A percentile compares a stretch with the other conserved stretches of the same genome.
Conservation (phyloP, 768 basidiomycete genomes). For the Dioszegia crocea region DNA sequence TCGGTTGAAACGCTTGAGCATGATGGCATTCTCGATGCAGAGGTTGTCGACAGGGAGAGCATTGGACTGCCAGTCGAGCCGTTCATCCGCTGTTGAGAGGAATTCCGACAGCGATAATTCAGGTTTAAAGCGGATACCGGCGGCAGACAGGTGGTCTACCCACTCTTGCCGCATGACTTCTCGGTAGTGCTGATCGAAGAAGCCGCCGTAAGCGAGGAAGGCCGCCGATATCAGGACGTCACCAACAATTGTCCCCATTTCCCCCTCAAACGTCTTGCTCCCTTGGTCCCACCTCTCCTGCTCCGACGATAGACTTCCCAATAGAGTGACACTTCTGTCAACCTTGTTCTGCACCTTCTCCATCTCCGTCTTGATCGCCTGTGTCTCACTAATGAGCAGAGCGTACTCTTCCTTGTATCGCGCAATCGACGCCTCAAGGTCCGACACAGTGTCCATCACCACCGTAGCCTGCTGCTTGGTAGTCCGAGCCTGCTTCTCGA, state of each 20-base stretch:
- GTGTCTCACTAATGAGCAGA: conserved; percentile 88
- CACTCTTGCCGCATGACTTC: conserved; percentile 64
- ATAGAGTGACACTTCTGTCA: conserved; percentile 89
- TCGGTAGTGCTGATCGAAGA: conserved; percentile 97
- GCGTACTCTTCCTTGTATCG: conserved; percentile 98
- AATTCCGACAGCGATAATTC: conserved; percentile 93
- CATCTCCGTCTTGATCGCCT: conserved; percentile 97
- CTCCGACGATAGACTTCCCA: conserved; percentile 92
- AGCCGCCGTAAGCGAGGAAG: conserved; percentile 94
- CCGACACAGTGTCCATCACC: conserved; percentile 85
- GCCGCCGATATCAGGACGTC: conserved; percentile 93
- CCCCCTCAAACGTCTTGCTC: conserved; percentile 89
- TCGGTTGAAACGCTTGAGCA: conserved; percentile 95
- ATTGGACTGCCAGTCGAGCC: conserved; percentile 91
- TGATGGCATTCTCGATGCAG: conserved; percentile 98
- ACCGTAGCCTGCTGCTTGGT: conserved; percentile 88
- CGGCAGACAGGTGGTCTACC: conserved; percentile 80
- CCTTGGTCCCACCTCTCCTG: conserved; percentile 89
- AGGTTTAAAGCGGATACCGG: conserved; percentile 83
- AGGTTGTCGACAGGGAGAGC: conserved; percentile 92
- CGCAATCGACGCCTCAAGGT: conserved; percentile 86
- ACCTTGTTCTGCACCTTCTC: conserved; percentile 95
- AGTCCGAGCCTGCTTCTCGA: conserved; percentile 88
- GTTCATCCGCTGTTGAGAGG: conserved; percentile 92
- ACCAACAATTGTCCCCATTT: conserved; percentile 98